These are phyloP conservation scores for Rosa hybrid DNA, from an alignment of 331 rosid species.

Conservation along the genomic window DNA sequence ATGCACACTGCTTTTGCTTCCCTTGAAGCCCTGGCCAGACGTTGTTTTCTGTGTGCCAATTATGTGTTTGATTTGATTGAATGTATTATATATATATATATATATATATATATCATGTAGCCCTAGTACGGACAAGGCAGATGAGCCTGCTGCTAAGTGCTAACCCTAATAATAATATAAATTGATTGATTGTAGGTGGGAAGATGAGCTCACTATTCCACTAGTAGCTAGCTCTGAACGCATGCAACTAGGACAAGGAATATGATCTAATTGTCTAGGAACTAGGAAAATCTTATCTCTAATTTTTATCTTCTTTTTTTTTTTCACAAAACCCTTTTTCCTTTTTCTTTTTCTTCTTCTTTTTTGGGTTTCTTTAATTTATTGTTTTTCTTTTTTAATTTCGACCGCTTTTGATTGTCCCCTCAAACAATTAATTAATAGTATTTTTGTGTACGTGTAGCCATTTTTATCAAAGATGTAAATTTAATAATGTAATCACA, in stretches of 20 bases:
- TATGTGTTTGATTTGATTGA: background rate
- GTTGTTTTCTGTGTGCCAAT: background rate
- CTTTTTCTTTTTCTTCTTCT: background rate
- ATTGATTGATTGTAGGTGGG: background rate
- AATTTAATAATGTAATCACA: background rate
- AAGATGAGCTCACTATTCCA: background rate
- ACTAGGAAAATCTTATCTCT: background rate
- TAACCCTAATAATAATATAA: background rate
- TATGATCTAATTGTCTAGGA: constrained; percentile 24
- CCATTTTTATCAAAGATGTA: background rate
- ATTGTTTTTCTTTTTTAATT: background rate
- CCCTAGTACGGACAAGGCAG: constrained; percentile 6
- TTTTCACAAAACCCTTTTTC: background rate
- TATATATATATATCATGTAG: background rate
- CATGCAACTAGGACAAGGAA: constrained; percentile 7
- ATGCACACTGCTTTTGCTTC: background rate
- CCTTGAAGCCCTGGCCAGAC: constrained; percentile 26
- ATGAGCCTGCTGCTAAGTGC: background rate
- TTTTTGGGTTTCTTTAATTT: background rate
- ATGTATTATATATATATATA: no score
- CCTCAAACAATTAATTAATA: background rate
- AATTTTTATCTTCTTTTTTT: background rate
- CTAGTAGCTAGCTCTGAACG: constrained; percentile 2
- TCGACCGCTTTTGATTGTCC: background rate
- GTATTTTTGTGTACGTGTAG: background rate